Percentiles rank a stretch among this genome's conserved stretches.
Conservation (phyloP, 495 filamentous ascomycete genomes). For the Tuber microsphaerosporum region DNA sequence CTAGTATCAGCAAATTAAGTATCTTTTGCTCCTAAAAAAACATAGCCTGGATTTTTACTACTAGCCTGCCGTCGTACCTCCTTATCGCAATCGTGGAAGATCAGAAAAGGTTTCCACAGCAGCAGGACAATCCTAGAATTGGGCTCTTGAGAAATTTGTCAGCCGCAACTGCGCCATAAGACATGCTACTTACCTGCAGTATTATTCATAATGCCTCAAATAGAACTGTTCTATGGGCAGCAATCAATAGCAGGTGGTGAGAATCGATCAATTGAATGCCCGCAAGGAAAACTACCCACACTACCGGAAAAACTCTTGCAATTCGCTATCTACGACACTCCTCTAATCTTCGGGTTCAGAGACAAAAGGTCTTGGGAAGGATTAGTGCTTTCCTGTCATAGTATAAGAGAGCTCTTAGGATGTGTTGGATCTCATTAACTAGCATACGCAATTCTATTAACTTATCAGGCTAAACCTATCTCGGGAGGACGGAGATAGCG, state of each 20-base stretch:
- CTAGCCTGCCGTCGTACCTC: not conserved
- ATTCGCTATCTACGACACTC: too few species aligned
- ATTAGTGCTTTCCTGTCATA: too few species aligned
- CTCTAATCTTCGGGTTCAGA: too few species aligned
- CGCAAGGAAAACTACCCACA: not conserved
- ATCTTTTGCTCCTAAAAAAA: not conserved
- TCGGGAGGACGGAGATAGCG: too few species aligned
- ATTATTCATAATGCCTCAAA: not conserved
- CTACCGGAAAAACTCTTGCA: not conserved
- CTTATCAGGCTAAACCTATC: too few species aligned
- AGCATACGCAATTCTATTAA: too few species aligned
- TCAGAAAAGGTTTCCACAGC: not conserved
- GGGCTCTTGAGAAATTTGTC: not conserved
- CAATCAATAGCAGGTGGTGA: not conserved
- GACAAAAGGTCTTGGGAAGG: too few species aligned
- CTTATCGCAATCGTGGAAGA: not conserved
- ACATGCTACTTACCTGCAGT: not conserved
- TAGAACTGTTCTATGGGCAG: not conserved
- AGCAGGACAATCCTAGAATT: not conserved
- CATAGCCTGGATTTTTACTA: not conserved
- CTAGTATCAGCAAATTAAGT: not conserved
- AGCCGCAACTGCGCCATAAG: not conserved
- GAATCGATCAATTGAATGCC: not conserved
- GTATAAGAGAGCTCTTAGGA: too few species aligned
- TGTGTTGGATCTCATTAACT: too few species aligned